Evolutionary conservation across 2,329 filamentous ascomycete species (phyloP).

Genomic region (Hypoxylon sp.): DNA sequence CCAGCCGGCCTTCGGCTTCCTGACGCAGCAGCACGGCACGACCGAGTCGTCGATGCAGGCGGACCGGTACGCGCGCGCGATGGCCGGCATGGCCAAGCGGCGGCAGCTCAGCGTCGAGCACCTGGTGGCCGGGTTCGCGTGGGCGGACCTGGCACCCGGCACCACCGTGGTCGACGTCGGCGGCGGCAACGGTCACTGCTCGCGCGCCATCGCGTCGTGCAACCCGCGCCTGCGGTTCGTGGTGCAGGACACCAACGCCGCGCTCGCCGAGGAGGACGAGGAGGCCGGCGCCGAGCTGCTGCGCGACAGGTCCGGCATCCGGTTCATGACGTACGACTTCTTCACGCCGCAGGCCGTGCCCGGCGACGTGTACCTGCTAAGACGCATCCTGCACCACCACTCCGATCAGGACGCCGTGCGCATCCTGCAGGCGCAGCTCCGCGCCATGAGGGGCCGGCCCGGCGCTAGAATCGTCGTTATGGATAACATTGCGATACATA

Average conservation of each 20-base stretch:
- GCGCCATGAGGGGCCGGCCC: constrained; percentile 49
- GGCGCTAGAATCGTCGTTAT: constrained; percentile 40
- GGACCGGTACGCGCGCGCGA: constrained; percentile 34
- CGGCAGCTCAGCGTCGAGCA: constrained; percentile 30
- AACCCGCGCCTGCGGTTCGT: constrained; percentile 42
- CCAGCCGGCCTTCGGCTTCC: constrained; percentile 23
- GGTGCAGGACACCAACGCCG: constrained; percentile 43
- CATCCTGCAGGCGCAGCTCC: constrained; percentile 43
- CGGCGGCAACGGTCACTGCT: constrained; percentile 43
- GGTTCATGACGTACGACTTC: constrained; percentile 41
- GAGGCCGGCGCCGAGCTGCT: background rate
- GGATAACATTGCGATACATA: constrained; percentile 33
- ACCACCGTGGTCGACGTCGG: constrained; percentile 38
- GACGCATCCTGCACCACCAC: constrained; percentile 56
- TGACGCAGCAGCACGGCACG: constrained; percentile 15
- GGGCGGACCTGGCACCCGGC: constrained; percentile 16
- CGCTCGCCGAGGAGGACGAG: constrained; percentile 9
- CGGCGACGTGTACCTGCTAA: constrained; percentile 53
- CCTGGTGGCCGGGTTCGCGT: constrained; percentile 32
- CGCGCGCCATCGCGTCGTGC: constrained; percentile 41
- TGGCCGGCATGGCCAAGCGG: constrained; percentile 36
- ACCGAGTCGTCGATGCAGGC: constrained; percentile 23
- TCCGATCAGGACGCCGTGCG: constrained; percentile 46
- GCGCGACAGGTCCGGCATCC: constrained; percentile 1
- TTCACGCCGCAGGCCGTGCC: constrained; percentile 29